These are phyloP conservation scores for Nakaseomyces delphensis DNA, from an alignment of 1,139 yeast genomes.

Conservation along the genomic window DNA sequence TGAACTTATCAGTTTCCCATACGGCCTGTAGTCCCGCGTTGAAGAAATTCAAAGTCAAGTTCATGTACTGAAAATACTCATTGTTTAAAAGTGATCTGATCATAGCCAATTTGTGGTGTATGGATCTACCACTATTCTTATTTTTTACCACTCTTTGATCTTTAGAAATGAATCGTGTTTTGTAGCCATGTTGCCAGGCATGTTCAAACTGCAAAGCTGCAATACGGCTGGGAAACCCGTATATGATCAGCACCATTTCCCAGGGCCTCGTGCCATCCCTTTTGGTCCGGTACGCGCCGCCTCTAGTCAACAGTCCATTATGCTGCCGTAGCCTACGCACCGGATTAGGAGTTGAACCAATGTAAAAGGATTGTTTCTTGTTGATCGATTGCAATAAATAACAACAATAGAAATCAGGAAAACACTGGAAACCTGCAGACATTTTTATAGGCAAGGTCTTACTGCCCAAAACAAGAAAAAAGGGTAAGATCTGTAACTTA, in stretches of 20 bases:
- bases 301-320: constrained; percentile 55
- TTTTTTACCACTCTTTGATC: constrained; percentile 27
- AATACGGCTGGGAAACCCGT: constrained; percentile 65
- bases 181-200: constrained; percentile 69
- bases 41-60: constrained; percentile 37
- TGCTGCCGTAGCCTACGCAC: constrained; percentile 62
- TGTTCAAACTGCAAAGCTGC: constrained; percentile 65
- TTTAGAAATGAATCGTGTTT: constrained; percentile 48
- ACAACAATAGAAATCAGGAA: constrained; percentile 47
- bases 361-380: constrained; percentile 50
- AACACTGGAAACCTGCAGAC: not conserved
- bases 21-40: constrained; percentile 28
- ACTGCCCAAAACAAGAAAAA: not conserved
- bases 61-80: constrained; percentile 38
- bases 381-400: constrained; percentile 54
- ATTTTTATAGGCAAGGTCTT: not conserved
- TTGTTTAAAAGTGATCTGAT: constrained; percentile 39
- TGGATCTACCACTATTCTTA: constrained; percentile 33
- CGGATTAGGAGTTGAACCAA: constrained; percentile 77
- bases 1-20: constrained; percentile 25
- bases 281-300: constrained; percentile 64
- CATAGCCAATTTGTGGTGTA: constrained; percentile 47
- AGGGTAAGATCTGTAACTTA: no score
- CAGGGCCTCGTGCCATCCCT: constrained; percentile 56
- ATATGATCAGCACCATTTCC: constrained; percentile 54